These are phyloP conservation scores for Cryptococcus sp. DNA, from an alignment of 1,284 basidiomycete species.

Conservation along the genomic window DNA sequence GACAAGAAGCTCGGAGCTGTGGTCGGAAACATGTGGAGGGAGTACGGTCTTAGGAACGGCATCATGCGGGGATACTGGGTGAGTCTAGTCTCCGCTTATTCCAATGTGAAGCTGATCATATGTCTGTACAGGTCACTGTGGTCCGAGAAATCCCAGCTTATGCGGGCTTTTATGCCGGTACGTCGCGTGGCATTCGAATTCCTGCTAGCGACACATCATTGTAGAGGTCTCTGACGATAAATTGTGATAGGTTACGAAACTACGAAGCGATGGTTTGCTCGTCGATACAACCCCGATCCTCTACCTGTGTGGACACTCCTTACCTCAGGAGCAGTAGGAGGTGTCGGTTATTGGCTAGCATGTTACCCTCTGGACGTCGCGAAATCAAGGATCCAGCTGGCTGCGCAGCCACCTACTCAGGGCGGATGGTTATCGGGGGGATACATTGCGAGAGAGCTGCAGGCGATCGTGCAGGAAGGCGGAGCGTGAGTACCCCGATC, in stretches of 20 bases:
- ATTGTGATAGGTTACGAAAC: constrained; percentile 70
- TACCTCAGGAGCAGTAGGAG: constrained; percentile 82
- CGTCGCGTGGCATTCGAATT: constrained; percentile 2
- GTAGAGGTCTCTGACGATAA: no score
- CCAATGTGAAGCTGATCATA: not conserved
- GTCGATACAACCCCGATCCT: constrained; percentile 48
- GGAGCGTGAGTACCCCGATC: constrained; percentile 63
- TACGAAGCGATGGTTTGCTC: constrained; percentile 72
- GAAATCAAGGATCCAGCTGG: constrained; percentile 85
- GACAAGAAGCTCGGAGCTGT: constrained; percentile 76
- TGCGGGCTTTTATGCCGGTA: constrained; percentile 66
- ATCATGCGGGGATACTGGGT: constrained; percentile 98
- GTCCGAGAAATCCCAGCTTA: constrained; percentile 92
- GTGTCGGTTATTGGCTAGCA: constrained; percentile 89
- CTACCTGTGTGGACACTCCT: constrained; percentile 88
- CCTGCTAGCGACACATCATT: not conserved
- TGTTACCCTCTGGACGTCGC: constrained; percentile 91
- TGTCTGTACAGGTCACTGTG: constrained; percentile 71
- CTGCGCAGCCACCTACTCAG: constrained; percentile 70
- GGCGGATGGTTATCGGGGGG: constrained; percentile 61
- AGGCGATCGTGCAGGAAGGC: constrained; percentile 67
- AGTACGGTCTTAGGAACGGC: constrained; percentile 81
- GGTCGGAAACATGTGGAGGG: constrained; percentile 75
- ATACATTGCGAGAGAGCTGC: constrained; percentile 75
- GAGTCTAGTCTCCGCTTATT: constrained; percentile 23